Base-by-base conservation (phyloP, 768 basidiomycete genomes). In the Auricularia heimuer region DNA sequence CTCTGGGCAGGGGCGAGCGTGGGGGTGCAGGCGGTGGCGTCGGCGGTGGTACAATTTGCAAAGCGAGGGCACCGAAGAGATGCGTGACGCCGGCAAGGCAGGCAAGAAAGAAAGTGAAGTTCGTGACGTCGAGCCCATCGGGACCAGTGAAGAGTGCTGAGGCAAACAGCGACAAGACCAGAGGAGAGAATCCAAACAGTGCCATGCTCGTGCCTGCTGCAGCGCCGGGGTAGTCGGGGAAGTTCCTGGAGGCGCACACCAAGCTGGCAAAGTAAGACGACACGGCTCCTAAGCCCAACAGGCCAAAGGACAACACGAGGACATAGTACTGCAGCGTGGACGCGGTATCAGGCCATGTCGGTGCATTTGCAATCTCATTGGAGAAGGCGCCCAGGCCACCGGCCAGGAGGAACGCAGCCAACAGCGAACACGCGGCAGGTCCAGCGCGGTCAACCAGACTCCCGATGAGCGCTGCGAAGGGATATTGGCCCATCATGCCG, bases 401-500 rank as follows among this genome's bases (percentile, higher is more conserved):
- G 0, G 81, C 75, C 71, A 89, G 90, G 10, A 87, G 73, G 14
- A 82, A 67, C 8, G 85, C 82, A 0, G 88, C 81, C 16, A 83
- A 70, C 54, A 89, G 74, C 18, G 91, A 91, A 72, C 85, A 88
- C 3, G 78, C 71, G 72, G 87, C 81, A 42, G 90, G 84, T 0
- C 91, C 91, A 69, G 84, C 80, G 45, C 70, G 70, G 74, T 93
- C 91, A 51, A 89, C 78, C 2, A 86, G 71, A 67, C 83, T 86
- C 58, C 91, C 91, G 51, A 87, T 84, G 1, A 90, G 16, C 1
- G 85, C 84, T 21, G 87, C 83, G 65, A 90, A 79, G 2, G 89
- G 89, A 73, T 93, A 92, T 76, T 92, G 90, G 3, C 89, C 87
- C 67, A 85, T 82, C 82, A 93, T 85, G 2, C 88, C 91, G n/a